These are phyloP conservation scores for Trichosanthes cucumerina DNA, from an alignment of 306 rosid genomes.

Conservation along the genomic window DNA sequence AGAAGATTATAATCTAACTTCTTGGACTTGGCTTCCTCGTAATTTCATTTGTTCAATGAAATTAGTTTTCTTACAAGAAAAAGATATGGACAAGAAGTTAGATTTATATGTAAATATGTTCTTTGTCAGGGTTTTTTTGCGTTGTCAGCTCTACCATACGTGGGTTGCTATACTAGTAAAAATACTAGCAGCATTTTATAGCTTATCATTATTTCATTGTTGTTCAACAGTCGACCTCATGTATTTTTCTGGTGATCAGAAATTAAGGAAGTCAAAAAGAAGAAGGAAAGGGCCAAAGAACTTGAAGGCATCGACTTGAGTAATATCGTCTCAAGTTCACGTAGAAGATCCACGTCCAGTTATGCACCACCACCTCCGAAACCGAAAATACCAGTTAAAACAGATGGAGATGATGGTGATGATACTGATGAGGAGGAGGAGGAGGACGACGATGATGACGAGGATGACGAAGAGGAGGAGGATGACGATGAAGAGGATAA, in stretches of 20 bases:
- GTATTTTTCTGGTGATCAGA: conserved; percentile 32
- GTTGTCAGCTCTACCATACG: neutral
- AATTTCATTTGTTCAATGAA: neutral
- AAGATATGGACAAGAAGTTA: neutral
- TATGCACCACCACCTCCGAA: conserved; percentile 52
- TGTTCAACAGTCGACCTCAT: neutral
- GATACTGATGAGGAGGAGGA: conserved; percentile 31
- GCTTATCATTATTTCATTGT: neutral
- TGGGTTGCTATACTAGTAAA: neutral
- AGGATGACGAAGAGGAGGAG: conserved; percentile 36
- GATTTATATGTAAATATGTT: neutral
- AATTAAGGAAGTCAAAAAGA: conserved; percentile 73
- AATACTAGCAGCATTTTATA: neutral
- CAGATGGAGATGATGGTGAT: conserved; percentile 36
- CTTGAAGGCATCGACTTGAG: conserved; percentile 94
- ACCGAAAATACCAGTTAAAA: conserved; percentile 58
- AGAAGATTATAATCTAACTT: neutral
- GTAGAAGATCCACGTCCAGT: conserved; percentile 65
- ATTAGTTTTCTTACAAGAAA: neutral
- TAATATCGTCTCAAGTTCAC: conserved; percentile 78
- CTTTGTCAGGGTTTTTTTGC: neutral
- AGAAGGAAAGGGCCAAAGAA: conserved; percentile 81
- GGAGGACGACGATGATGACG: conserved; percentile 40
- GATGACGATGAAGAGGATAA: conserved; percentile 16
- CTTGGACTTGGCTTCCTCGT: neutral